A percentile compares a stretch with the other conserved stretches of the same genome.
phyloP scores from a whole-genome alignment of 148 eudicot species.

The Nyssa sinensis region DNA sequence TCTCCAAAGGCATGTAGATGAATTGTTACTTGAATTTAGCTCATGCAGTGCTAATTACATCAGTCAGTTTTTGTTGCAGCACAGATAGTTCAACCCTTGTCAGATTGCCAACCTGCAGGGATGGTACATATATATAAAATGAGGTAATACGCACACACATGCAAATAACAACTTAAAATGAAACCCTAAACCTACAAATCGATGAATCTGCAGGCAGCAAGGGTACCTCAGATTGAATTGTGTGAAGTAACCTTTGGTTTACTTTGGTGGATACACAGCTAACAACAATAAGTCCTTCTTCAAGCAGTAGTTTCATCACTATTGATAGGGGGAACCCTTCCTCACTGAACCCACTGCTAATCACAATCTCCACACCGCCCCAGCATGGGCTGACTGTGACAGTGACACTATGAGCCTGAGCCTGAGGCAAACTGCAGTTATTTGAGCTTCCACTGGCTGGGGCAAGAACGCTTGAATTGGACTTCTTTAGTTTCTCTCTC shows the following conservation, averaged over 20 bases:
- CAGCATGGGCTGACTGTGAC: not conserved
- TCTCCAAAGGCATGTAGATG: too few species aligned
- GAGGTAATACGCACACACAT: not conserved
- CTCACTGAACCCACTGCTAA: constrained; percentile 11
- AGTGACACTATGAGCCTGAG: not conserved
- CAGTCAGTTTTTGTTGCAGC: constrained; percentile 26
- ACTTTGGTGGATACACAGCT: constrained; percentile 40
- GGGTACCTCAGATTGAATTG: constrained; percentile 49
- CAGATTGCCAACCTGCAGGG: constrained; percentile 15
- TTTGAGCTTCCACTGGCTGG: not conserved
- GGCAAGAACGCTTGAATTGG: not conserved
- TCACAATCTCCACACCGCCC: constrained; percentile 25
- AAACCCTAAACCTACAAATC: not conserved
- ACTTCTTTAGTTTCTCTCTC: constrained; percentile 38
- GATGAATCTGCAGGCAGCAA: not conserved
- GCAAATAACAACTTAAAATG: not conserved
- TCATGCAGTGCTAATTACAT: constrained; percentile 8
- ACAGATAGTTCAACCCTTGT: constrained; percentile 1
- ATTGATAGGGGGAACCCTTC: constrained; percentile 40
- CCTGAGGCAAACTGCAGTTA: too few species aligned
- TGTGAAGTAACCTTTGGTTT: constrained; percentile 31
- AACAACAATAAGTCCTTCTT: constrained; percentile 37
- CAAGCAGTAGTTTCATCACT: constrained; percentile 29
- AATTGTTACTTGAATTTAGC: not conserved
- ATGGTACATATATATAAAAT: not conserved